phyloP scores from a whole-genome alignment of 1,139 yeast species.

The Geotrichum histeridarum region DNA sequence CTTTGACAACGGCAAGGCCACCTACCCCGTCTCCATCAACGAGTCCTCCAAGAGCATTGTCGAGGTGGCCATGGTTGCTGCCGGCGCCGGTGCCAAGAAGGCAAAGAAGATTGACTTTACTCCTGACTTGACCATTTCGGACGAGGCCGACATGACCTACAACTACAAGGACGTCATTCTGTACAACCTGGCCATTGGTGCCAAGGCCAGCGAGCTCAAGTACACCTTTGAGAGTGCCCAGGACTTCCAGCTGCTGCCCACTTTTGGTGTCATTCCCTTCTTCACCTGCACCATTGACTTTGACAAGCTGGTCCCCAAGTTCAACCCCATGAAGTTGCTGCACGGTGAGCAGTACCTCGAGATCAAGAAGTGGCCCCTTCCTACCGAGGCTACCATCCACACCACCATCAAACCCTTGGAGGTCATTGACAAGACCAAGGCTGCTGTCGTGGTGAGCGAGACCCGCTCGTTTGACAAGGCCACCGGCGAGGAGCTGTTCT shows the following conservation, averaged over 20 bases:
- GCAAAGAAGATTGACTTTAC: conserved; percentile 7
- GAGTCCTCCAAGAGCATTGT: conserved; percentile 79
- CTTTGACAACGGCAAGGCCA: conserved; percentile 53
- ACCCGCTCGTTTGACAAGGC: conserved; percentile 62
- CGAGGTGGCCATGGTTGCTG: conserved; percentile 55
- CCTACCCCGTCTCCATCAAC: conserved; percentile 58
- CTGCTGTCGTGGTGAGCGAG: conserved; percentile 75
- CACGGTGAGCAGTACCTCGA: conserved; percentile 95
- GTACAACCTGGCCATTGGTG: conserved; percentile 88
- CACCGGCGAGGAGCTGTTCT: conserved; percentile 67
- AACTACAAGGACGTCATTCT: conserved; percentile 70
- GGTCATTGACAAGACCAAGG: conserved; percentile 81
- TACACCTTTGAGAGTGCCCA: conserved; percentile 73
- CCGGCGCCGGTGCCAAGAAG: conserved; percentile 41
- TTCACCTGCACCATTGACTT: conserved; percentile 54
- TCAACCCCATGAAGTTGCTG: conserved; percentile 76
- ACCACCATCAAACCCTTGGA: conserved; percentile 67
- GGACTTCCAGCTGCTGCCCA: conserved; percentile 84
- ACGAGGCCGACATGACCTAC: conserved; percentile 45
- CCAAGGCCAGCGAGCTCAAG: conserved; percentile 68
- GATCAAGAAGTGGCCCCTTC: conserved; percentile 73
- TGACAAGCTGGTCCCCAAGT: conserved; percentile 62
- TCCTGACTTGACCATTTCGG: conserved; percentile 19
- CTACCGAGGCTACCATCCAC: conserved; percentile 53
- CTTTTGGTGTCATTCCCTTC: conserved; percentile 84